Base-by-base conservation (phyloP, 1,284 basidiomycete genomes). In the Cerrena zonata region DNA sequence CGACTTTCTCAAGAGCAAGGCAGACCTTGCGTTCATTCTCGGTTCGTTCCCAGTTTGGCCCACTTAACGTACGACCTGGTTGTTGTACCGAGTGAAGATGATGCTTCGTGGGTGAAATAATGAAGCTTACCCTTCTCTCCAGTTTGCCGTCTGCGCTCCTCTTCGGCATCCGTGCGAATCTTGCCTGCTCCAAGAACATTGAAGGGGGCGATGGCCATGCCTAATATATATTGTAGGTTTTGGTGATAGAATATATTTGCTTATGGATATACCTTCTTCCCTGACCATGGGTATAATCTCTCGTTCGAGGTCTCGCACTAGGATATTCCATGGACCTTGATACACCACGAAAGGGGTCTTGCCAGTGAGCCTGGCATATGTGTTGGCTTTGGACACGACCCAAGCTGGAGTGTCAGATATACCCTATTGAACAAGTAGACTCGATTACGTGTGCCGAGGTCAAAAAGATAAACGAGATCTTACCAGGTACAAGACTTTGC, bases 211-310 rank as follows among this genome's bases (percentile, higher is more conserved):
- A 80, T 60, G 0, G 73, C 74, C 57, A 76, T 60, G 0, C 73
- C 76, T 69, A 36, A 11, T n/a, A n/a, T 36, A 36, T 18, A 10
- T 4, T 7, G 23, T 12, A 10, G 10, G 4, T 10, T 49, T 18
- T 26, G 41, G 13, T 11, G 21, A 41, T 11, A 11, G 40, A 21
- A 22, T 11, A 21, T 10, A 10, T 15, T 10, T 41, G 40, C 11
- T 11, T 11, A 10, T 10, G 11, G 40, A 30, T 12, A 15, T 42
- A 38, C 49, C 50, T 22, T 47, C 24, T 10, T 2, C 2, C n/a
- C 36, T 30, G 2, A 36, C 45, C 78, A 82, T 80, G 3, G 79
- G 78, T 44, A 82, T 69, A 52, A 82, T 75, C n/a, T 81, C 78
- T 3, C 76, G 67, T 61, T 81, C 79, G 48, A 80, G 67, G 50